Base-by-base conservation (phyloP, 75 land plant genomes). In the Pinus taeda region DNA sequence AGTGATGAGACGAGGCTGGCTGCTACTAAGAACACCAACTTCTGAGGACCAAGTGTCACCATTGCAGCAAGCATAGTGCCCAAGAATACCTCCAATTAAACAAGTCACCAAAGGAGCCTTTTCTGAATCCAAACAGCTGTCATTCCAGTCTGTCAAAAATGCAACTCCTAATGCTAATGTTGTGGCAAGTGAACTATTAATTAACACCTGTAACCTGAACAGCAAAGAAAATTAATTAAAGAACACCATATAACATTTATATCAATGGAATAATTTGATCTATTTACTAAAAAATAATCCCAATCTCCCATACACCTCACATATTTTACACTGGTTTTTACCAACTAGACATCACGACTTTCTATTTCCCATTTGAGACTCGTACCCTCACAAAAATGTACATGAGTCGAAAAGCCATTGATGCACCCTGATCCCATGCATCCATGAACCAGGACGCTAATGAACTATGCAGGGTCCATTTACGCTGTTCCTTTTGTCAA, bases 41-140 rank as follows among this genome's bases (percentile, higher is more conserved):
- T 96, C 98, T 37, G 98, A 96, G 0, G 98, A 96, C 98, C 98
- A 96, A 55, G 98, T 96, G 55, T 96, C 98, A 59, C 98, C 98
- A 83, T 90, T 92, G 80, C 95, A 91, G 88, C 97, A 96, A n/a
- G 90, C 91, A 81, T 94, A 96, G 85, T 96, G 95, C 20, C 98
- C 98, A 57, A 93, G 83, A 29, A 96, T 78, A 21, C 93, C 97
- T 6, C 93, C 97, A 60, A 94, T 70, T 14, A 96, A 79, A 6
- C 85, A 77, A 12, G 98, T 96, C 6, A 94, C 78, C 62, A 92
- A 61, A 30, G 77, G 53, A 22, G 85, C 86, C 11, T 83, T 77
- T 63, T 80, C 80, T 1, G 94, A 80, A 75, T 94, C 90, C 84
- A 96, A 75, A 77, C 98, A 96, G 22, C 55, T 75, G 59, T 94